These are phyloP conservation scores for Cytospora piceicola DNA, from an alignment of 2,329 filamentous ascomycete genomes.

Conservation along the genomic window DNA sequence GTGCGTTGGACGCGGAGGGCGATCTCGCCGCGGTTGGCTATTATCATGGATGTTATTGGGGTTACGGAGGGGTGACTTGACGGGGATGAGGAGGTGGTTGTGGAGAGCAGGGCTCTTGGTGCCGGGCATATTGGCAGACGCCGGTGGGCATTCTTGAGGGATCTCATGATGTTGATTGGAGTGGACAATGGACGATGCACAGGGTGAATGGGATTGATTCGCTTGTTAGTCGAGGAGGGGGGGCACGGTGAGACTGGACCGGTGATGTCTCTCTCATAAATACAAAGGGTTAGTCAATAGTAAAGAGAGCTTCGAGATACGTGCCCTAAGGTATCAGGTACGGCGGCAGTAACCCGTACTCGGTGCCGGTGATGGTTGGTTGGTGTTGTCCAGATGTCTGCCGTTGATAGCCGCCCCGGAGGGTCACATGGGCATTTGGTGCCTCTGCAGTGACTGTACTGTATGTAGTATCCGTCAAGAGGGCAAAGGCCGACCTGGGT, in stretches of 20 bases:
- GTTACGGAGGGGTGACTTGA: constrained; percentile 43
- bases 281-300: background rate
- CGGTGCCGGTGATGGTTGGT: too few relatives aligned
- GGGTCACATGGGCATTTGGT: too few relatives aligned
- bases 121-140: constrained; percentile 44
- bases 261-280: background rate
- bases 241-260: background rate
- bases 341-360: too few relatives aligned
- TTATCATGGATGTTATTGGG: constrained; percentile 78
- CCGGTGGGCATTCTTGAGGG: constrained; percentile 56
- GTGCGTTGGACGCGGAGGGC: constrained; percentile 91
- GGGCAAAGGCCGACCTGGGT: too few relatives aligned
- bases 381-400: constrained; percentile 17
- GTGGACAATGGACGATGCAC: background rate
- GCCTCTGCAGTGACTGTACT: too few relatives aligned
- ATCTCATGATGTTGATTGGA: constrained; percentile 50
- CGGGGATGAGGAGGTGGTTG: constrained; percentile 42
- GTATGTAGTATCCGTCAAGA: too few relatives aligned
- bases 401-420: constrained; percentile 27
- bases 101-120: constrained; percentile 35
- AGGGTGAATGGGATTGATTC: background rate
- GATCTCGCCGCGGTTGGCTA: constrained; percentile 97
- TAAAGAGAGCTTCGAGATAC: background rate
- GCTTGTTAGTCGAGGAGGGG: background rate
- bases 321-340: too few relatives aligned